Conservation (phyloP, 805 yeast genomes). For the Cyberlindnera japonica region DNA sequence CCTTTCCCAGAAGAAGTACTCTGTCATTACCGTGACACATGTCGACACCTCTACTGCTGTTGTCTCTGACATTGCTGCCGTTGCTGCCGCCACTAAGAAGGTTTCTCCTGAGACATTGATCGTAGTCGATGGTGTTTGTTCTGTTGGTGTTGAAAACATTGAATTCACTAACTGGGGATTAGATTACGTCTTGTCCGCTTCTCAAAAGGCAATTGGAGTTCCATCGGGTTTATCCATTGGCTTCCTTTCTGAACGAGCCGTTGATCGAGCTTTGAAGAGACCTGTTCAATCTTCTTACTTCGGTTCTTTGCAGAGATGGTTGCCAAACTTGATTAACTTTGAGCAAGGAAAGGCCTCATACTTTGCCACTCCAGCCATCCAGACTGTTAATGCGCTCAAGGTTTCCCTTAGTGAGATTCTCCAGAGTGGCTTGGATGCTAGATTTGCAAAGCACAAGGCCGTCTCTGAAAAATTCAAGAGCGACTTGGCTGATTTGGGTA, state of each 20-base stretch:
- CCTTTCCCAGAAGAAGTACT: conserved; percentile 50
- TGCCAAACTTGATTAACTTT: conserved; percentile 82
- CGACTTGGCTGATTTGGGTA: conserved; percentile 49
- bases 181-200: conserved; percentile 85
- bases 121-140: conserved; percentile 92
- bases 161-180: conserved; percentile 87
- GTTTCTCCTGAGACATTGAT: conserved; percentile 77
- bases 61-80: conserved; percentile 60
- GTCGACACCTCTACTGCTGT: conserved; percentile 98
- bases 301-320: conserved; percentile 78
- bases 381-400: conserved; percentile 75
- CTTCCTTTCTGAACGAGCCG: conserved; percentile 71
- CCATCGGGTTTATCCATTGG: conserved; percentile 89
- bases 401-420: conserved; percentile 73
- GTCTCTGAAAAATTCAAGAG: conserved; percentile 66
- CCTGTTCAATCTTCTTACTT: conserved; percentile 46
- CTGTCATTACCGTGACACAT: conserved; percentile 81
- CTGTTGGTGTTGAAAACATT: conserved; percentile 83
- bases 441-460: conserved; percentile 60
- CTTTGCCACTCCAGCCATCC: conserved; percentile 97
- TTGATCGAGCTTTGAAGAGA: conserved; percentile 51
- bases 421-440: conserved; percentile 47
- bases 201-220: conserved; percentile 93
- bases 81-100: conserved; percentile 57
- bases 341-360: conserved; percentile 79